These are phyloP conservation scores for Canavalia ensiformis DNA, from an alignment of 306 rosid species.

Conservation along the genomic window DNA sequence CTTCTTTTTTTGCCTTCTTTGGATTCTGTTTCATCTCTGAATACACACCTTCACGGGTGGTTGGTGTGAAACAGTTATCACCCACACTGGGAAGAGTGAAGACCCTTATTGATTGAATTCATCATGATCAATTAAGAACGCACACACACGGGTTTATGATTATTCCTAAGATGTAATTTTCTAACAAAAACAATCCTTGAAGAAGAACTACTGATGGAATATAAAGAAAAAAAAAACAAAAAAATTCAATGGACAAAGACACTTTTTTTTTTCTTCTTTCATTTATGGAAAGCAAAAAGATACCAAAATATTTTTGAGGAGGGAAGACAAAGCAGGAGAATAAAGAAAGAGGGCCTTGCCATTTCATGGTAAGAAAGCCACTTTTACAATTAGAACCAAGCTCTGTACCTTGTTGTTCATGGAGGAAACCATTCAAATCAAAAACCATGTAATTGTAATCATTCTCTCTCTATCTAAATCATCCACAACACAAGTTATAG, in stretches of 20 bases:
- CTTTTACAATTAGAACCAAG: slow-evolving; percentile 68
- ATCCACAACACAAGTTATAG: slow-evolving; percentile 43
- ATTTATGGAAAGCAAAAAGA: slow-evolving; percentile 45
- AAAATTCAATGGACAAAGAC: slow-evolving; percentile 41
- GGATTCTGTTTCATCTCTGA: slow-evolving; percentile 42
- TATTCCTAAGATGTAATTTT: slow-evolving; percentile 33
- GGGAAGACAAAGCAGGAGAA: slow-evolving; percentile 29
- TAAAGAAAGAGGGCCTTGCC: slow-evolving; percentile 46
- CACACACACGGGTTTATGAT: slow-evolving; percentile 10
- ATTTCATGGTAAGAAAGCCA: slow-evolving; percentile 55
- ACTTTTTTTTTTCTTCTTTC: slow-evolving; percentile 21
- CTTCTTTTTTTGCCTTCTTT: slow-evolving; percentile 44
- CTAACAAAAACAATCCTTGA: slow-evolving; percentile 12
- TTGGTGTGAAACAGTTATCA: slow-evolving; percentile 40
- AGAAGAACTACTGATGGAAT: slow-evolving; percentile 36
- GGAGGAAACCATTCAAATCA: slow-evolving; percentile 43
- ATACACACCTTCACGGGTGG: slow-evolving; percentile 33
- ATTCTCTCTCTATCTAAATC: slow-evolving; percentile 41
- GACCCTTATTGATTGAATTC: slow-evolving; percentile 41
- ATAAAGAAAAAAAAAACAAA: slow-evolving; percentile 23
- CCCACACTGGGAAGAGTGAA: slow-evolving; percentile 20
- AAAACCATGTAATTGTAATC: slow-evolving; percentile 42
- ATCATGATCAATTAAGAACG: slow-evolving; percentile 37
- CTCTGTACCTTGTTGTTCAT: slow-evolving; percentile 48
- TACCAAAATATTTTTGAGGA: slow-evolving; percentile 19